Base-by-base conservation (phyloP, 2,329 filamentous ascomycete species). In the Phialophora tarda region DNA sequence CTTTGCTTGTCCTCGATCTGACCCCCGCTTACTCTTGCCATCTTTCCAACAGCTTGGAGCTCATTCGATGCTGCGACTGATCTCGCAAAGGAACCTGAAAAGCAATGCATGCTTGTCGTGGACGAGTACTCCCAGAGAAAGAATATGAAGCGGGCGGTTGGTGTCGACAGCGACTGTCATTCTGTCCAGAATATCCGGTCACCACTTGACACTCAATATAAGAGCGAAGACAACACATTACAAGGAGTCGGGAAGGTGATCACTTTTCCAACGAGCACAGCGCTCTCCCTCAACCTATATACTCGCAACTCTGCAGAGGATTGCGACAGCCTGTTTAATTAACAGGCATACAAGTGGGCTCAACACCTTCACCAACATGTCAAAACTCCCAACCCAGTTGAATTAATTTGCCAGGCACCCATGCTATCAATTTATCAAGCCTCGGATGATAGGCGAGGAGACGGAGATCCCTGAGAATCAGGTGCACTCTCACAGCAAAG, bases 301-400 rank as follows among this genome's bases (percentile, higher is more conserved):
- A 55, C 28, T 21, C 8, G 2, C 7, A 34, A 21, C 6, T 32
- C n/a, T 7, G 26, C 26, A 14, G 17, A 55, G 28, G 24, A 34
- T 28, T 55, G 11, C 38, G 53, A 21, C 24, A 54, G 53, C 8
- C 17, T 17, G 47, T 61, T 61, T 51, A 28, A 61, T 61, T 61
- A 61, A 61, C 28, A 38, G 59, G 48, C 44, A 38, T 38, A 21
- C n/a, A 38, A 53, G 47, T 61, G 59, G 47, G 5, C 23, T 61
- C 28, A 21, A 41, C 44, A 51, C 17, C 41, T 23, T n/a, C 47
- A 23, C 8, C 47, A 14, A 12, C 44, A 14, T 51, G 14, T 30
- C 47, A 23, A 11, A 32, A 38, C 21, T 34, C 41, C 30, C 24
- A 44, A 34, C 8, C 14, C 24, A 23, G n/a, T 12, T 26, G 48